phyloP scores from a whole-genome alignment of 768 basidiomycete species.

The Suillus spraguei region DNA sequence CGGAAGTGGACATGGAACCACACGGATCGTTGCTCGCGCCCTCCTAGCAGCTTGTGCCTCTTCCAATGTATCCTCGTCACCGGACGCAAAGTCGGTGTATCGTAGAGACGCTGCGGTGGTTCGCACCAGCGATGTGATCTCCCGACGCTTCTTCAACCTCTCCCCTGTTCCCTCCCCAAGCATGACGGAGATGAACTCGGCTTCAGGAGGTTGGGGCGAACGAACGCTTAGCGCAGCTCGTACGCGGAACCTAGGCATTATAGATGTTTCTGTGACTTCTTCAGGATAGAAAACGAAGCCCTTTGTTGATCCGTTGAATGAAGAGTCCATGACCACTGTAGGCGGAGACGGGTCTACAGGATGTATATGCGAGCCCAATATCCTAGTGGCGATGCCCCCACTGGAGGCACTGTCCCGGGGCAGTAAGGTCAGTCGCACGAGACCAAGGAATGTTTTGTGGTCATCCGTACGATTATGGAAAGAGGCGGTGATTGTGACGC shows the following conservation, averaged over 20 bases:
- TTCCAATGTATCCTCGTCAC: conserved; percentile 9
- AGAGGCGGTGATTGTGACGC: conserved; percentile 5
- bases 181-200: conserved; percentile 6
- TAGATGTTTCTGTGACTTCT: conserved; percentile 8
- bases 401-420: conserved; percentile 3
- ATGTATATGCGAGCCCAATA: conserved; percentile 5
- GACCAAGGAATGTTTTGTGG: conserved; percentile 9
- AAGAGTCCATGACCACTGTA: conserved; percentile 9
- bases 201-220: conserved; percentile 10
- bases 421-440: conserved; percentile 5
- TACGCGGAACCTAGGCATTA: conserved; percentile 6
- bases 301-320: conserved; percentile 5
- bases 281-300: conserved; percentile 10
- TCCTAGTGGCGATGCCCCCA: conserved; percentile 4
- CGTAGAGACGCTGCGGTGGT: conserved; percentile 6
- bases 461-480: conserved; percentile 8
- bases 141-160: conserved; percentile 8
- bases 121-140: conserved; percentile 6
- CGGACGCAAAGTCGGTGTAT: conserved; percentile 8
- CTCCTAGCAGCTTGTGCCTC: conserved; percentile 8
- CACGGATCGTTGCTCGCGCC: conserved; percentile 6
- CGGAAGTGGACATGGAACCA: conserved; percentile 10
- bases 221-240: conserved; percentile 4
- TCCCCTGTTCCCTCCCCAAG: conserved; percentile 6
- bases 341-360: conserved; percentile 2